Base-by-base conservation (phyloP, 352 stramenopile genomes). In the Pythium pectinolyticum region DNA sequence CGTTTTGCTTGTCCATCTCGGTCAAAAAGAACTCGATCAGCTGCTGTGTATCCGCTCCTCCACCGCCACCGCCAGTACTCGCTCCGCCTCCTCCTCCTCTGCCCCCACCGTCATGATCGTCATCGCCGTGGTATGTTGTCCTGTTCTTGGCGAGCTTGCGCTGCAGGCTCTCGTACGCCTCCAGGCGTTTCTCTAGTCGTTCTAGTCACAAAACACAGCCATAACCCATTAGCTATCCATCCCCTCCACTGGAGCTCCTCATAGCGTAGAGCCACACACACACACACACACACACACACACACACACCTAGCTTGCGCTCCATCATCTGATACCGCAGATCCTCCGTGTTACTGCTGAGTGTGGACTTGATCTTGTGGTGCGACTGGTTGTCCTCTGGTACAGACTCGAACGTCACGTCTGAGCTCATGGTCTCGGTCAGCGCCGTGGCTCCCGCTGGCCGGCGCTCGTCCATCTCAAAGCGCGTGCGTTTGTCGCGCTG, bases 1-100 rank as follows among this genome's bases (percentile, higher is more conserved):
- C 55, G 40, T 73, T 71, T 61, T 83, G 64, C 39, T 83, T 79
- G 56, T 83, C 74, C 70, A 83, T 61, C 65, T 83, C 74, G 15
- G 66, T 75, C 11, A 73, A 43, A 49, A 83, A 77, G 41, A 83
- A 83, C 45, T 83, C 74, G 37, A 78, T 63, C 27, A 83, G 55
- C 28, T 80, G 63, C 8, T 80, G 66, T 27, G 59, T 74, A 15
- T 72, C 66, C 7, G 46, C 30, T 22, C 52, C 45, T n/a, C n/a
- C n/a, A n/a, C n/a, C n/a, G n/a, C n/a, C n/a, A n/a, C n/a, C n/a
- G n/a, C n/a, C n/a, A n/a, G 59, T 74, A 15, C 70, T 63, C 7
- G 46, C 30, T 22, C 52, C 45, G 24, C 34, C 53, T 19, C 50
- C 34, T 6, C 37, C 27, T 19, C 19, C n/a, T 39, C 43, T n/a